phyloP scores from a whole-genome alignment of 352 stramenopile species.

The Elongisporangium anandrum region DNA sequence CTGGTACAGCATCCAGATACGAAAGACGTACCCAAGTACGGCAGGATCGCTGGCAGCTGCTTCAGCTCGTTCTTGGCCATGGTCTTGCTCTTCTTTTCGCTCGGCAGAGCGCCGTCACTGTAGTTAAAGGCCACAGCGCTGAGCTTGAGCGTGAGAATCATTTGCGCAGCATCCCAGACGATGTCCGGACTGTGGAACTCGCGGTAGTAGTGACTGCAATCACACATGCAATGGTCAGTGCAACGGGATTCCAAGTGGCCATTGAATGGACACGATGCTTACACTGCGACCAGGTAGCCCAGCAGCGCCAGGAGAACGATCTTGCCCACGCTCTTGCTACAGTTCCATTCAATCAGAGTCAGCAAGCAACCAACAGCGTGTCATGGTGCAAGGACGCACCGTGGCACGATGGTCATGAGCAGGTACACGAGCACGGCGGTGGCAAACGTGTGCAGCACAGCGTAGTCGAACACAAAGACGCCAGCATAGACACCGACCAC shows the following conservation, averaged over 20 bases:
- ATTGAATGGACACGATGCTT: no score
- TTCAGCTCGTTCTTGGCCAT: constrained; percentile 76
- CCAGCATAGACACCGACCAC: constrained; percentile 52
- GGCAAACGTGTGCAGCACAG: constrained; percentile 67
- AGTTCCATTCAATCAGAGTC: constrained; percentile 3
- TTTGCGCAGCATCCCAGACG: constrained; percentile 83
- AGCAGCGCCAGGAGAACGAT: constrained; percentile 58
- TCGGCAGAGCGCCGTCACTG: constrained; percentile 61
- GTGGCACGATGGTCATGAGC: constrained; percentile 58
- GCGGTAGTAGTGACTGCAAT: constrained; percentile 74
- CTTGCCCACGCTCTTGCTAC: constrained; percentile 59
- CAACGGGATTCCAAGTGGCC: not conserved
- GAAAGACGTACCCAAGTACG: constrained; percentile 55
- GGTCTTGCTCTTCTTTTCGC: constrained; percentile 66
- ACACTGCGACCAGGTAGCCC: constrained; percentile 67
- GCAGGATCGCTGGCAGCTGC: constrained; percentile 52
- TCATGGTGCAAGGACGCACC: constrained; percentile 25
- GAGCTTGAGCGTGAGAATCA: constrained; percentile 85
- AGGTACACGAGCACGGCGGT: constrained; percentile 58
- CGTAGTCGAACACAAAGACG: constrained; percentile 78
- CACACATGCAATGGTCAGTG: not conserved
- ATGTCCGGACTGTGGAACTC: constrained; percentile 77
- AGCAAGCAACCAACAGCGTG: constrained; percentile 4
- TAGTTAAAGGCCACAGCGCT: constrained; percentile 81
- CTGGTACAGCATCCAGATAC: not conserved